Evolutionary conservation across 345 rosid genomes (phyloP).

Genomic region (Gossypium herbaceum): DNA sequence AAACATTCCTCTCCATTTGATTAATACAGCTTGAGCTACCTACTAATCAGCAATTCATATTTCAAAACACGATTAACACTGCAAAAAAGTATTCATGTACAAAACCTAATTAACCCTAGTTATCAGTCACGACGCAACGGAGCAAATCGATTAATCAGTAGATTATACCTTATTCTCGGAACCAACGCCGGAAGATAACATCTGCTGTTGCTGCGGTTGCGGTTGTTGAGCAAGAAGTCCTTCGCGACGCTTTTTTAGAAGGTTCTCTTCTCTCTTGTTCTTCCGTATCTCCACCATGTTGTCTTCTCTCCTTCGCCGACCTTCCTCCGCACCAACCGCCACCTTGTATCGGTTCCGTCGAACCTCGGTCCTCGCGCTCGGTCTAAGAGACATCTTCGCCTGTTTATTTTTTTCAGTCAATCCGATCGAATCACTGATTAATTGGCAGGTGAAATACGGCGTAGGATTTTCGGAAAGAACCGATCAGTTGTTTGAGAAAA

Average conservation of each 20-base stretch:
- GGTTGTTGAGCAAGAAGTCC: conserved; percentile 34
- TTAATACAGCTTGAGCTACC: neutral
- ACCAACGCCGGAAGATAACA: conserved; percentile 29
- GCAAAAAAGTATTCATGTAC: neutral
- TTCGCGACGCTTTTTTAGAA: conserved; percentile 72
- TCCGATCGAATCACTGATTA: conserved; percentile 13
- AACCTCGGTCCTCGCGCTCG: conserved; percentile 65
- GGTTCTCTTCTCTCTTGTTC: conserved; percentile 69
- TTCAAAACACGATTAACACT: neutral
- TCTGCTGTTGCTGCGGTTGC: conserved; percentile 23
- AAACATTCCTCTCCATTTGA: neutral
- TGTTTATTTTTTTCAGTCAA: neutral
- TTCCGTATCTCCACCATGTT: conserved; percentile 86
- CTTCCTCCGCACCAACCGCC: conserved; percentile 72
- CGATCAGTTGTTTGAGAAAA: conserved; percentile 12
- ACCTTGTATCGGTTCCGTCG: conserved; percentile 65
- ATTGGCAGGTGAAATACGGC: neutral
- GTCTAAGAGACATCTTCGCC: conserved; percentile 58
- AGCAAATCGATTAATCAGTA: conserved; percentile 6
- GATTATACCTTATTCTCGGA: conserved; percentile 39
- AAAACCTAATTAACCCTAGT: conserved; percentile 13
- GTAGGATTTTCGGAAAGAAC: neutral
- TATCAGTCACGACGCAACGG: neutral
- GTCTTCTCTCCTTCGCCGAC: conserved; percentile 73
- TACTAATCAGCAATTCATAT: neutral